A percentile compares a stretch with the other conserved stretches of the same genome.
These are phyloP conservation scores for Trichoderma guizhouense DNA, from an alignment of 2,329 filamentous ascomycete genomes.

Conservation along the genomic window DNA sequence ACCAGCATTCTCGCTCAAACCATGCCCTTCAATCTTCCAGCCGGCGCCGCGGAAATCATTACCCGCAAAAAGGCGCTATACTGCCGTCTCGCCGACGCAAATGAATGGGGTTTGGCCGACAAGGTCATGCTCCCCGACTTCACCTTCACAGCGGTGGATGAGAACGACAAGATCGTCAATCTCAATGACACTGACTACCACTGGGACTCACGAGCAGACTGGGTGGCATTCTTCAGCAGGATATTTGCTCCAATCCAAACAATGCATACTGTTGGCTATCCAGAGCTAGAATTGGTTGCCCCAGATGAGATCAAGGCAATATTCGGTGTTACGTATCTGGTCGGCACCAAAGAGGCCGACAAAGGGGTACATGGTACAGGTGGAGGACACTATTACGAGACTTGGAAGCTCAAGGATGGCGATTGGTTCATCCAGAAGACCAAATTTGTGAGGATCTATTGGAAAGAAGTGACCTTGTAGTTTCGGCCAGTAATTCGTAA, in stretches of 20 bases:
- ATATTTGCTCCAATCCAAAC: background rate
- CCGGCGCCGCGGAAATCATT: constrained; percentile 4
- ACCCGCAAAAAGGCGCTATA: background rate
- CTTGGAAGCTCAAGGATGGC: constrained; percentile 4
- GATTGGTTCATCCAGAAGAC: background rate
- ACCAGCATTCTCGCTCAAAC: background rate
- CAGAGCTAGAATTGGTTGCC: background rate
- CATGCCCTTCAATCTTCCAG: background rate
- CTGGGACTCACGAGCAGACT: background rate
- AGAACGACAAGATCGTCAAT: background rate
- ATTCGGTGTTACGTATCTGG: background rate
- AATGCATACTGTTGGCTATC: background rate
- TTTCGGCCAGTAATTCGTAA: too few relatives aligned
- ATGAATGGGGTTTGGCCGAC: background rate
- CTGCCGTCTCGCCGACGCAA: background rate
- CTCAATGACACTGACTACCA: background rate
- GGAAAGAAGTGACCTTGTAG: background rate
- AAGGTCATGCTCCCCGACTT: background rate
- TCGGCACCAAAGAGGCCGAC: background rate
- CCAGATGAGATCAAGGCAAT: background rate
- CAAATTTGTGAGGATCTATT: background rate
- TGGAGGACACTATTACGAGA: constrained; percentile 1
- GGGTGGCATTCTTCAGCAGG: background rate
- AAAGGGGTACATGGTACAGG: background rate
- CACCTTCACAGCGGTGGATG: background rate